Base-by-base conservation (phyloP, 371 early-diverging fungal genomes). In the Parasitella parasitica region DNA sequence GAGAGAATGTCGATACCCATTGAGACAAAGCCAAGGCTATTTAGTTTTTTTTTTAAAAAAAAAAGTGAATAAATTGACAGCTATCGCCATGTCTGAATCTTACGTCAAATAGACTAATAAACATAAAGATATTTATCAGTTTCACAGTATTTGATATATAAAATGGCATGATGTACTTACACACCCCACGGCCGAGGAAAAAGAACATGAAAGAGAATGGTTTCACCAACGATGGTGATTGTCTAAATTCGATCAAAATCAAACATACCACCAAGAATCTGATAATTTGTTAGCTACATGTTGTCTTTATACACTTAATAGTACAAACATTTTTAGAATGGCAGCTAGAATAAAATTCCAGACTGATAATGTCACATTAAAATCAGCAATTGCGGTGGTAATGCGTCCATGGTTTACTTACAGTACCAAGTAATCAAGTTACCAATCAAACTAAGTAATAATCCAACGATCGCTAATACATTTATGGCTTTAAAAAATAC, bases 201-300 rank as follows among this genome's bases (percentile, higher is more conserved):
- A 56, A 63, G 41, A 54, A 68, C 69, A 68, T 63, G 35, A 68
- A 68, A 1, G 67, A 67, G 24, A 61, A 54, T 3, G 62, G 58
- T 24, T 67, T 67, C 4, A 67, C 49, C 13, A 62, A 46, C 8
- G 18, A 38, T 32, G 67, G 62, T 2, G 58, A 52, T 54, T 61
- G 67, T 11, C 43, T 61, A 20, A 57, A 52, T 20, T 67, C 67
- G 6, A 67, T 22, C 16, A 57, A 20, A 8, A 57, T 4, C 3
- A 67, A 37, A 12, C 43, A 13, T 18, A 56, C 48, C 20, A 66
- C 34, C 34, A 66, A 39, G 12, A 52, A 34, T 28, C 61, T 66
- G 32, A 30, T 15, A 41, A 4, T 18, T 12, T 20, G 28, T 36
- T 15, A 37, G 18, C 13, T 9, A 35, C 54, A 18, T 7, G 22